Conservation (phyloP, 805 yeast species). For the Zygoascus bituminiphila region DNA sequence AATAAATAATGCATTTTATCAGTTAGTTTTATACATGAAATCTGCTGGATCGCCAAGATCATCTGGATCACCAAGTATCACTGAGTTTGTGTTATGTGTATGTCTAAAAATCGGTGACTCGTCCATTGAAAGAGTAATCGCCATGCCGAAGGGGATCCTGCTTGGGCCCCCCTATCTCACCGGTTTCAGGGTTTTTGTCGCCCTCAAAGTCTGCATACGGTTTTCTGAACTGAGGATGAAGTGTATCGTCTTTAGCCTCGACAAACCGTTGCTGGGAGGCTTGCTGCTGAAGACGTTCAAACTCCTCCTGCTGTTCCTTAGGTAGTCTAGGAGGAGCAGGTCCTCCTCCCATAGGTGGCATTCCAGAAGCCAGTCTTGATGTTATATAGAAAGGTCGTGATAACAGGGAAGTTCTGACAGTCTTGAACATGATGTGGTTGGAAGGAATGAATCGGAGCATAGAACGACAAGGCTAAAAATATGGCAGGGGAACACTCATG, state of each 20-base stretch:
- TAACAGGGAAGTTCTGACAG: too few relatives aligned
- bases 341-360: conserved; percentile 11
- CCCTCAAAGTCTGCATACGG: conserved; percentile 95
- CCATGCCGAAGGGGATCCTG: conserved; percentile 91
- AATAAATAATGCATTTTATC: too few relatives aligned
- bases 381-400: too few relatives aligned
- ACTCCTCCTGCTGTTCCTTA: conserved; percentile 79
- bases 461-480: too few relatives aligned
- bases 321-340: conserved; percentile 69
- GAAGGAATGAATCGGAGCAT: too few relatives aligned
- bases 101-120: conserved; percentile 81
- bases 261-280: conserved; percentile 56
- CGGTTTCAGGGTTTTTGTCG: conserved; percentile 83
- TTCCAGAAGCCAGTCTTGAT: too few relatives aligned
- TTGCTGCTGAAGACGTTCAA: conserved; percentile 72
- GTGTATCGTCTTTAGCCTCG: not conserved
- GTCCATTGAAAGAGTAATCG: conserved; percentile 91
- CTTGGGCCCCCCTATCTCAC: conserved; percentile 95
- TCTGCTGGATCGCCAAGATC: too few relatives aligned
- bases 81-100: too few relatives aligned
- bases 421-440: too few relatives aligned
- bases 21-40: too few relatives aligned
- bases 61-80: too few relatives aligned
- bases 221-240: conserved; percentile 55
- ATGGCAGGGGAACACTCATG: too few relatives aligned